A percentile compares a stretch with the other conserved stretches of the same genome.
Conservation (phyloP, 768 basidiomycete species). For the Tylopilus plumbeoviolaceoides region DNA sequence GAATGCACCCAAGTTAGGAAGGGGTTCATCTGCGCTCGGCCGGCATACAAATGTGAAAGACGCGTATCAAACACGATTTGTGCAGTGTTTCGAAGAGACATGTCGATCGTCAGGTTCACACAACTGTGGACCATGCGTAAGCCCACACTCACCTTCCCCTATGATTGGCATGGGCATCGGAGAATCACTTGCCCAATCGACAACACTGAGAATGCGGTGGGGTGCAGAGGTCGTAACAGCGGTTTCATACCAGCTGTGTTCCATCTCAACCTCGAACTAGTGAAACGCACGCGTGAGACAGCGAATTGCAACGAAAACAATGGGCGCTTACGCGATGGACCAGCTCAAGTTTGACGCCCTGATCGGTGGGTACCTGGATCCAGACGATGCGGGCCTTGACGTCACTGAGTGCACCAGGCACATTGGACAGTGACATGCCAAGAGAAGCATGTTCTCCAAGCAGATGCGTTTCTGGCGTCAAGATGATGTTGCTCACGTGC, state of each 20-base stretch:
- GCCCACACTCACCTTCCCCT: slow-evolving; percentile 15
- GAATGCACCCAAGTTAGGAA: slow-evolving; percentile 27
- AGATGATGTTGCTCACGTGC: slow-evolving; percentile 48
- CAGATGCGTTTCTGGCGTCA: slow-evolving; percentile 39
- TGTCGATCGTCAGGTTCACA: slow-evolving; percentile 4
- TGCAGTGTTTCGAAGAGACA: not conserved
- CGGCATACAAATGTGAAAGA: not conserved
- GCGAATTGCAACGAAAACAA: not conserved
- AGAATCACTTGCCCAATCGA: slow-evolving; percentile 92
- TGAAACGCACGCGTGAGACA: not conserved
- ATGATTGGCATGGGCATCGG: slow-evolving; percentile 33
- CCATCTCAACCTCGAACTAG: slow-evolving; percentile 88
- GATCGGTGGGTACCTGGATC: slow-evolving; percentile 69
- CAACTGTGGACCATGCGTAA: not conserved
- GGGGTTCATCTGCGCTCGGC: slow-evolving; percentile 10
- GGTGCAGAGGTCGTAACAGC: slow-evolving; percentile 72
- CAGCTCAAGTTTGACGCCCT: slow-evolving; percentile 61
- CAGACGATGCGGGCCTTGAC: slow-evolving; percentile 81
- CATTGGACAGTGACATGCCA: slow-evolving; percentile 33
- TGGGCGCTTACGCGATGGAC: slow-evolving; percentile 45
- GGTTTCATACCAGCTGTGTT: slow-evolving; percentile 95
- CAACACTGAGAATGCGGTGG: slow-evolving; percentile 79
- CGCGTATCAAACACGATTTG: not conserved
- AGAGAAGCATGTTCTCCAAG: slow-evolving; percentile 42
- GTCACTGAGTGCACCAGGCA: slow-evolving; percentile 74